Percentiles rank a stretch among this genome's conserved stretches.
Evolutionary conservation across 768 basidiomycete species (phyloP).

Genomic region (Megacollybia marginata): DNA sequence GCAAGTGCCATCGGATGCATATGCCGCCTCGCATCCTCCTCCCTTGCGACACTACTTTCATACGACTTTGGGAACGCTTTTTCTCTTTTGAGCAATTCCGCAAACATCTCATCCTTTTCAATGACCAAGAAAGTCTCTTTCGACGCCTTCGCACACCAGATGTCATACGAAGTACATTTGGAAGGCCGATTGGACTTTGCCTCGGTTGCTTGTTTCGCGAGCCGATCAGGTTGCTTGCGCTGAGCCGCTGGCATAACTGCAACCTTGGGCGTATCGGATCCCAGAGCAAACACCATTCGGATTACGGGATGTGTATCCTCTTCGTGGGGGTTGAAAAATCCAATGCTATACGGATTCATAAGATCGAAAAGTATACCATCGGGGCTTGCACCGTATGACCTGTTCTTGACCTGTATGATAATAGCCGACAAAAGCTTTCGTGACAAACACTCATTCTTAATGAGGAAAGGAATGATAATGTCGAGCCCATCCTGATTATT

Average conservation of each 20-base stretch:
- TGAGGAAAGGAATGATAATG: conserved; percentile 17
- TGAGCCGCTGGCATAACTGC: not conserved
- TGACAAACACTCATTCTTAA: conserved; percentile 4
- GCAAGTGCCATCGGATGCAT: too few species aligned
- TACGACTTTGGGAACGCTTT: too few species aligned
- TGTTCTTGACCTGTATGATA: conserved; percentile 12
- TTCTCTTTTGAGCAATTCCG: too few species aligned
- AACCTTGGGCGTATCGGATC: not conserved
- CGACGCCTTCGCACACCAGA: not conserved
- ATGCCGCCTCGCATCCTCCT: too few species aligned
- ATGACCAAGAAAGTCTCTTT: too few species aligned
- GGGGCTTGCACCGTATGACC: not conserved
- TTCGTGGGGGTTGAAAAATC: conserved; percentile 4
- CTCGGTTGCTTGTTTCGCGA: too few species aligned
- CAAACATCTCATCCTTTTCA: too few species aligned
- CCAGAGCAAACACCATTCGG: conserved; percentile 14
- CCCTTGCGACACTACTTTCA: too few species aligned
- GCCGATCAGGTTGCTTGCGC: too few species aligned
- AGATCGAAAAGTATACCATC: conserved; percentile 6
- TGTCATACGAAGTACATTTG: not conserved
- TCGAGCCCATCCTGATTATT: conserved; percentile 15
- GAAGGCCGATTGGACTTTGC: not conserved
- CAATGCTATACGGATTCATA: conserved; percentile 12
- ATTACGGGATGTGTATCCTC: conserved; percentile 3
- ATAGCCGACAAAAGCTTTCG: conserved; percentile 6